These are phyloP conservation scores for Staphylotrichum tortipilum DNA, from an alignment of 495 filamentous ascomycete genomes.

Conservation along the genomic window DNA sequence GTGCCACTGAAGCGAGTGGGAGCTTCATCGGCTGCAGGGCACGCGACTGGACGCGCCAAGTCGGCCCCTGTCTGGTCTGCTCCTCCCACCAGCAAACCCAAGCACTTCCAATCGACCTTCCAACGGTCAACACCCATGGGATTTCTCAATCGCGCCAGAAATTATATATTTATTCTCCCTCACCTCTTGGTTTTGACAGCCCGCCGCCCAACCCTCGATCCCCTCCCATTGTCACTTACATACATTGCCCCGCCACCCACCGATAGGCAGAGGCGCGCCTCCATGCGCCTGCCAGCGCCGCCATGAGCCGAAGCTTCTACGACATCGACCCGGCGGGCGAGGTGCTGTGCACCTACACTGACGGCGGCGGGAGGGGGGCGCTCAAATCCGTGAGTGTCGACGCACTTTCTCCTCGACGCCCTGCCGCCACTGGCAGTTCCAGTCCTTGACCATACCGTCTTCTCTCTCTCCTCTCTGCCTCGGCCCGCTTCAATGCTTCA, in stretches of 20 bases:
- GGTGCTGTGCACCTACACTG: conserved; percentile 27
- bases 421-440: too few species aligned
- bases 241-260: too few species aligned
- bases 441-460: too few species aligned
- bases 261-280: too few species aligned
- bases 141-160: neutral
- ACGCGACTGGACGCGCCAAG: conserved; percentile 3
- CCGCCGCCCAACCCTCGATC: neutral
- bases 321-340: conserved; percentile 34
- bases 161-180: neutral
- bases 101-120: too few species aligned
- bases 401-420: too few species aligned
- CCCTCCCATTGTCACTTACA: too few species aligned
- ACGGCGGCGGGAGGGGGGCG: conserved; percentile 15
- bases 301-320: conserved; percentile 25
- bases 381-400: conserved; percentile 13
- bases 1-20: neutral
- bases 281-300: conserved; percentile 11
- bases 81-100: too few species aligned
- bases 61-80: neutral
- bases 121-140: too few species aligned
- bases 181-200: neutral
- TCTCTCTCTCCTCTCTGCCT: neutral
- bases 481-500: neutral
- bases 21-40: neutral